Percentiles rank a stretch among this genome's conserved stretches.
Evolutionary conservation across 2,329 filamentous ascomycete species (phyloP).

Genomic region (Epichloe gansuensis): DNA sequence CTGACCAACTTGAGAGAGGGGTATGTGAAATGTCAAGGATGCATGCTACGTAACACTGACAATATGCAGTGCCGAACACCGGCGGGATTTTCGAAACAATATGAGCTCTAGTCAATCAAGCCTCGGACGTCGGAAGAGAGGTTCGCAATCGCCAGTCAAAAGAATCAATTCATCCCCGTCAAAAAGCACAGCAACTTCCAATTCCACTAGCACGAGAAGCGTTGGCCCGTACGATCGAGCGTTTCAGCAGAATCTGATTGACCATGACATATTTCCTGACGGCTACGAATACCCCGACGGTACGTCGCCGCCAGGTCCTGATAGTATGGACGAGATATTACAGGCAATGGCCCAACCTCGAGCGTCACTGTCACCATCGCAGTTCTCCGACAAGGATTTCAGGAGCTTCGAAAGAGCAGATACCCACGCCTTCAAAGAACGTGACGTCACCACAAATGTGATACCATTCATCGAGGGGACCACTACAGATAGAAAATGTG

Average conservation of each 20-base stretch:
- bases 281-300: conserved; percentile 10
- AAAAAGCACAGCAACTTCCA: no score
- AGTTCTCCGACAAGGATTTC: conserved; percentile 21
- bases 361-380: conserved; percentile 23
- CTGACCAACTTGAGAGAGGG: no score
- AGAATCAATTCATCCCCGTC: no score
- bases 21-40: no score
- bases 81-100: background rate
- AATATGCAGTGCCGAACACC: background rate
- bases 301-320: conserved; percentile 5
- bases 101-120: background rate
- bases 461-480: no score
- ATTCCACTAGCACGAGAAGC: conserved; percentile 3
- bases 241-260: conserved; percentile 12
- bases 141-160: no score
- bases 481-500: no score
- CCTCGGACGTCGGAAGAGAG: no score
- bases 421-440: no score
- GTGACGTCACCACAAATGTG: no score
- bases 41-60: background rate
- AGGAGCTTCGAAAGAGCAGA: background rate
- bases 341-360: conserved; percentile 5
- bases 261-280: conserved; percentile 9
- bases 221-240: conserved; percentile 10
- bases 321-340: conserved; percentile 11